Evolutionary conservation across 169 alveolate genomes (phyloP), one percentile per base, ranked within the genome.

Genomic region (Ichthyophthirius multifiliis): DNA sequence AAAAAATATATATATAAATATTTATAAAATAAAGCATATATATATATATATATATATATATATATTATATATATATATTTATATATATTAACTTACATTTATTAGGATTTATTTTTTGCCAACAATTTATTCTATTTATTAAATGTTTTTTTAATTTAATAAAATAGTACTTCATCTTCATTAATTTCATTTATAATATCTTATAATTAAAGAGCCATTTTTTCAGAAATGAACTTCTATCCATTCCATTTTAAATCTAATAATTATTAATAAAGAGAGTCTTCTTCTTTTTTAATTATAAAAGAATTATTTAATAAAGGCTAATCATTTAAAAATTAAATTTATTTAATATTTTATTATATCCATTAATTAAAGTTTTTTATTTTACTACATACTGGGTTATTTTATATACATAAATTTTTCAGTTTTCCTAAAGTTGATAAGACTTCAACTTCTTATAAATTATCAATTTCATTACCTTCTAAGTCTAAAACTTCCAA

Each of bases 401-500:
- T 83, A 13, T 74, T 41, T 55, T n/a, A 45, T 27, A 83, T 30
- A 15, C 15, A 75, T 41, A 83, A 44, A 18, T 43, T 39, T 16
- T 32, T 48, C 4, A 83, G 37, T 20, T 65, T 31, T 0, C 31
- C 43, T 39, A 62, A 37, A 9, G 79, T 71, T 35, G 76, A 71
- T 27, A 86, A 46, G 44, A 64, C 20, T 15, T 82, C 89, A 23
- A 86, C n/a, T n/a, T n/a, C n/a, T n/a, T n/a, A n/a, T n/a, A n/a
- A n/a, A 30, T 76, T 81, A 32, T 63, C 44, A 3, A 86, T 43
- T 44, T 82, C 83, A 77, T 86, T 86, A 15, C 89, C 92, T 62
- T 86, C 92, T 7, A 82, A 41, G 44, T 86, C 92, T 31, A 86
- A 41, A 43, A 81, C 67, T 73, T 74, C 83, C 16, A 86, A 23